Percentiles rank a stretch among this genome's conserved stretches.
These are phyloP conservation scores for Elsinoe arachidis DNA, from an alignment of 2,329 filamentous ascomycete species.

Conservation along the genomic window DNA sequence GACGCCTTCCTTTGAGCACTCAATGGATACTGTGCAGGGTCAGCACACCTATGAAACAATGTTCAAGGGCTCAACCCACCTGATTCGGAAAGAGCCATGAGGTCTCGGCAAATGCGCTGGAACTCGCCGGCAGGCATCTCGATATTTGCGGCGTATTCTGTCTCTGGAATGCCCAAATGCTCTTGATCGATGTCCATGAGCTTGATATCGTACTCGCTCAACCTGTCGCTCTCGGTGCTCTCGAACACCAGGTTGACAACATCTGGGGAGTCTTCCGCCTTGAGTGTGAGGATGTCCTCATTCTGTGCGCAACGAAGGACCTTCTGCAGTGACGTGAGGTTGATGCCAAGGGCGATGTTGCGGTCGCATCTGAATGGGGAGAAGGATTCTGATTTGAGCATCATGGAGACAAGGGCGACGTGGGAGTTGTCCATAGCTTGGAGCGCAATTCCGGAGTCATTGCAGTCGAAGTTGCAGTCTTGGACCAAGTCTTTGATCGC, in stretches of 20 bases:
- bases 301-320: constrained; percentile 89
- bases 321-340: constrained; percentile 92
- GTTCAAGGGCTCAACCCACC: constrained; percentile 49
- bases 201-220: constrained; percentile 99
- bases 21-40: constrained; percentile 66
- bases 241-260: constrained; percentile 94
- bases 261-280: constrained; percentile 94
- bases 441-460: constrained; percentile 95
- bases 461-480: constrained; percentile 99
- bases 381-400: constrained; percentile 93
- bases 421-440: constrained; percentile 99
- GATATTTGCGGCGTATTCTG: constrained; percentile 92
- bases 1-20: constrained; percentile 93
- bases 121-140: constrained; percentile 84
- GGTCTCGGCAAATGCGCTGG: constrained; percentile 86
- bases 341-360: constrained; percentile 96
- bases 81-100: constrained; percentile 88
- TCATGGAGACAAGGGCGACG: constrained; percentile 97
- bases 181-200: constrained; percentile 99
- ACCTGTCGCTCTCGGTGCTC: constrained; percentile 74
- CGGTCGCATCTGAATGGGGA: constrained; percentile 95
- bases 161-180: constrained; percentile 96
- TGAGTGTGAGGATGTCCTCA: constrained; percentile 90
- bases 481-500: constrained; percentile 99
- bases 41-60: constrained; percentile 18